A percentile compares a stretch with the other conserved stretches of the same genome.
Evolutionary conservation across 176 grass and related monocot genomes (phyloP).

Genomic region (Poa annua): DNA sequence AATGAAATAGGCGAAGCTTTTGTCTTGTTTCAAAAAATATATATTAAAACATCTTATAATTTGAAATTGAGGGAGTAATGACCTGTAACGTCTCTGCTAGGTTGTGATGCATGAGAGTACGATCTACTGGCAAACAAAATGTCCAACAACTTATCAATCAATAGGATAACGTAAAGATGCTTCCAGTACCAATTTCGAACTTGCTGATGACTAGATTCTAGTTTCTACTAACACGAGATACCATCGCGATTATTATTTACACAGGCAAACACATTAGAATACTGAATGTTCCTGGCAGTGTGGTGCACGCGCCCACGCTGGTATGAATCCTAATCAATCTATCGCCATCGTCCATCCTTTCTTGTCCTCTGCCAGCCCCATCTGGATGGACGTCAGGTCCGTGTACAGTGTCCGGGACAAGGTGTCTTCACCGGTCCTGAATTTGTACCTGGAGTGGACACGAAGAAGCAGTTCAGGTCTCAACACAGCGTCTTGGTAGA

Average conservation of each 20-base stretch:
- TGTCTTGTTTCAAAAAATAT: no score
- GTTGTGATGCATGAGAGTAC: no score
- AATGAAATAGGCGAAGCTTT: no score
- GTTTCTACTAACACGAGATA: background rate
- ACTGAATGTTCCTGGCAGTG: background rate
- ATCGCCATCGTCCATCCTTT: constrained; percentile 75
- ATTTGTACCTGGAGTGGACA: constrained; percentile 55
- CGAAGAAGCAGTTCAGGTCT: background rate
- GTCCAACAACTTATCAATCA: background rate
- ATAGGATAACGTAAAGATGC: background rate
- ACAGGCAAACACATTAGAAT: background rate
- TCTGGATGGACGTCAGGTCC: constrained; percentile 72
- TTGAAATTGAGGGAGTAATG: no score
- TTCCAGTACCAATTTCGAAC: background rate
- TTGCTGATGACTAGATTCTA: background rate
- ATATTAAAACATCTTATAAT: no score
- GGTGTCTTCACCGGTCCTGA: constrained; percentile 63
- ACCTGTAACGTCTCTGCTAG: no score
- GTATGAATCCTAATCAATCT: constrained; percentile 26
- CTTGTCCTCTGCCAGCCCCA: constrained; percentile 71
- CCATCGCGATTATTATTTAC: constrained; percentile 3
- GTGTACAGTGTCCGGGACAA: constrained; percentile 65
- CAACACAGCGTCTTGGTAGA: background rate
- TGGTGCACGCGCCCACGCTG: background rate
- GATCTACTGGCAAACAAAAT: background rate